Conservation (phyloP, 1,284 basidiomycete species). For the Puccinia polysora region DNA sequence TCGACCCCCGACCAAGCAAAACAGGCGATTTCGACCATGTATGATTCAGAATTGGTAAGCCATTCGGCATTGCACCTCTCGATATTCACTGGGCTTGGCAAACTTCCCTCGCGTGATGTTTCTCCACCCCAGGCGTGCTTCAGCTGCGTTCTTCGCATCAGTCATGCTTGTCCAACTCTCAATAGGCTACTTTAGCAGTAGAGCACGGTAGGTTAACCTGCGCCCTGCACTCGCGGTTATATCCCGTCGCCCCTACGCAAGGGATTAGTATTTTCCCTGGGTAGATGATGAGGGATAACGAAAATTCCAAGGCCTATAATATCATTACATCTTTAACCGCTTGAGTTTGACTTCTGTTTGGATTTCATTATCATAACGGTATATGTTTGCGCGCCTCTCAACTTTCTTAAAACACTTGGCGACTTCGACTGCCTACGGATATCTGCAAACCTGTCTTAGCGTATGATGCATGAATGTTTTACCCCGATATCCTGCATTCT, state of each 20-base stretch:
- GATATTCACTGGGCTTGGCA: not conserved
- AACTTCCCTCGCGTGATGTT: not conserved
- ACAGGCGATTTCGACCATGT: slow-evolving; percentile 30
- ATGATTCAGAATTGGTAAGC: slow-evolving; percentile 35
- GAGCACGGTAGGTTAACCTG: too few species aligned
- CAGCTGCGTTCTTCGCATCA: not conserved
- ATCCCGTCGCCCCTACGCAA: too few species aligned
- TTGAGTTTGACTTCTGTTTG: slow-evolving; percentile 1
- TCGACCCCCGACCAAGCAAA: slow-evolving; percentile 24
- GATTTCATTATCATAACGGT: not conserved
- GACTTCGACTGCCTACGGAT: slow-evolving; percentile 12
- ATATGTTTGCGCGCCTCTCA: not conserved
- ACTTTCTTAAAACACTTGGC: not conserved
- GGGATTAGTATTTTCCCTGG: too few species aligned
- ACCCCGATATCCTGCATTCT: not conserved
- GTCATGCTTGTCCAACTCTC: too few species aligned
- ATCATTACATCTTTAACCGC: not conserved
- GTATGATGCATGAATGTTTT: slow-evolving; percentile 26
- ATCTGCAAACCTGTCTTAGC: slow-evolving; percentile 8
- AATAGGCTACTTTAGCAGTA: too few species aligned
- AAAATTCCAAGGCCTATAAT: not conserved
- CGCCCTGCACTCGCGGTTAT: too few species aligned
- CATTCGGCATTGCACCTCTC: not conserved
- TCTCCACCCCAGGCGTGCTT: not conserved
- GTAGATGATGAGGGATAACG: not conserved